Base-by-base conservation (phyloP, 1,284 basidiomycete genomes). In the Pseudozyma tsukubaensis region DNA sequence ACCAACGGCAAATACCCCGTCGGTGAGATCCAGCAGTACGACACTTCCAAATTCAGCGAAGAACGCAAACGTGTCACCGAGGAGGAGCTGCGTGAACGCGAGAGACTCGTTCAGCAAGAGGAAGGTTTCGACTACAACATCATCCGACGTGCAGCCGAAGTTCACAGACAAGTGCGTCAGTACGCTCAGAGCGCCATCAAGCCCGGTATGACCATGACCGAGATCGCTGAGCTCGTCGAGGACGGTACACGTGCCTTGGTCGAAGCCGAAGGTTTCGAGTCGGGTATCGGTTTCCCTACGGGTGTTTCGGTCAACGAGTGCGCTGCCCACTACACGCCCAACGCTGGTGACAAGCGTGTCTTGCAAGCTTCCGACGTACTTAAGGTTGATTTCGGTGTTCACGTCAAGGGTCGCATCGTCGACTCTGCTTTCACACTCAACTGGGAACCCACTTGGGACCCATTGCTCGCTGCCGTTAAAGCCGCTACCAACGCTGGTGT, bases 311-410 rank as follows among this genome's bases (percentile, higher is more conserved):
- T 95, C 74, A 99, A 99, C 86, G 89, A 97, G 84, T 93, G 93
- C 72, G 97, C 97, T 0, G 97, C 97, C 32, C 97, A 99, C 86
- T 99, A 94, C 85, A 92, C 93, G 5, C 97, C 97, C 13, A 99
- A 99, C 85, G 91, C 94, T 1, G 94, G 94, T 32, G 96, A 98
- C 86, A 96, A 90, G 32, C 90, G 87, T 92, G 94, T 96, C 24
- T 87, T 99, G 42, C 88, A 92, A 81, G 86, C 89, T 59, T 89
- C 90, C 42, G 96, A 99, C 82, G 92, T 98, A 21, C 87, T 99
- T 80, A 99, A 99, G 86, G 93, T 99, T 53, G 97, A 99, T 85
- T 90, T 99, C 83, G 96, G 96, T 61, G 94, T 99, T 1, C 97
- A 99, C 72, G 94, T 98, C 47, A 92, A 92, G 80, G 97, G 96